Percentiles rank a stretch among this genome's conserved stretches.
Evolutionary conservation across 2,329 filamentous ascomycete species (phyloP).

Genomic region (Fusarium fracticaudum): DNA sequence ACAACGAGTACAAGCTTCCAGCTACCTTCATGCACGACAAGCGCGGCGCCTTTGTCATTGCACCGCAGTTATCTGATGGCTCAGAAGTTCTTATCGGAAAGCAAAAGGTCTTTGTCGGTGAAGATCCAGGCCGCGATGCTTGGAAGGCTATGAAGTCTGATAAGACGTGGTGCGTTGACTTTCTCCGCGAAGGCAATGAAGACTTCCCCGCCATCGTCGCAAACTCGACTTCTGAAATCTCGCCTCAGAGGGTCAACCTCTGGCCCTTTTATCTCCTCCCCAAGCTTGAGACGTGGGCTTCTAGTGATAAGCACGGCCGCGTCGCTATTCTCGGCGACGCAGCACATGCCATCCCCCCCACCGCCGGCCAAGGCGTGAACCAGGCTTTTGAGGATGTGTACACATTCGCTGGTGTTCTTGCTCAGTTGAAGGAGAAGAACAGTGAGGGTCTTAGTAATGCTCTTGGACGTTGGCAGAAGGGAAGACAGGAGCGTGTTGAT

Average conservation of each 20-base stretch:
- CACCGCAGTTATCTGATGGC: constrained; percentile 58
- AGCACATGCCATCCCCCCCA: constrained; percentile 59
- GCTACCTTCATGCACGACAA: constrained; percentile 54
- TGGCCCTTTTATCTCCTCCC: constrained; percentile 63
- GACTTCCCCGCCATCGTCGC: constrained; percentile 50
- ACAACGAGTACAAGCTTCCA: constrained; percentile 51
- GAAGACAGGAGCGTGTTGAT: constrained; percentile 58
- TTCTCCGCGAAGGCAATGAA: constrained; percentile 48
- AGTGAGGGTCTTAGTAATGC: constrained; percentile 21
- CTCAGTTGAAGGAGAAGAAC: constrained; percentile 41
- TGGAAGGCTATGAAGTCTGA: constrained; percentile 55
- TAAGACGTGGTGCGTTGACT: constrained; percentile 50
- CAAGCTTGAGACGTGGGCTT: constrained; percentile 56
- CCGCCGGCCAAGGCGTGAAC: constrained; percentile 57
- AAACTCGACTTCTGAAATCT: constrained; percentile 46
- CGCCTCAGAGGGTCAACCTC: constrained; percentile 50
- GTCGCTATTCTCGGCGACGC: constrained; percentile 60
- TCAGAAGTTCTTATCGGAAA: constrained; percentile 60
- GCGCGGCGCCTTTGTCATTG: constrained; percentile 60
- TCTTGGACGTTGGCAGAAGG: constrained; percentile 54
- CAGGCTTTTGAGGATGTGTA: constrained; percentile 62
- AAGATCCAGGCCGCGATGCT: constrained; percentile 51
- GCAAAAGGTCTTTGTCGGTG: constrained; percentile 48
- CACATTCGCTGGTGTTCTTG: constrained; percentile 53
- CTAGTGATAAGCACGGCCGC: constrained; percentile 40